Base-by-base conservation (phyloP, 2,329 filamentous ascomycete genomes). In the Diaporthe helianthi region DNA sequence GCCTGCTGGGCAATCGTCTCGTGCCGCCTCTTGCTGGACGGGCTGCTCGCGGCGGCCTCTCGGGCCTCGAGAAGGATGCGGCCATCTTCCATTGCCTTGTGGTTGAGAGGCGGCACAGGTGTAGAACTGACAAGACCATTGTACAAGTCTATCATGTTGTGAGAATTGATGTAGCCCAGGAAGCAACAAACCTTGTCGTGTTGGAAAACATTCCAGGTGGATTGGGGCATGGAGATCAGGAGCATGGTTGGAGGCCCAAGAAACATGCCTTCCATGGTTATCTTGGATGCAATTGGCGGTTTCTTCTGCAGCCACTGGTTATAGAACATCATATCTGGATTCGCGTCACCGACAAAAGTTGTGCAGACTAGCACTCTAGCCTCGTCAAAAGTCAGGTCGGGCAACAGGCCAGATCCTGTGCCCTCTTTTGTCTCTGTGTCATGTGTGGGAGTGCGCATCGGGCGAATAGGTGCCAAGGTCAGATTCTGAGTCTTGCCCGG, bases 171-270 rank as follows among this genome's bases (percentile, higher is more conserved):
- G 73, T 89, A 88, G 38, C 89, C 89, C 54, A 91, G 76, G 71
- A 89, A 90, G 73, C 86, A 89, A 78, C 89, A 91, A 26, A 90
- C 88, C 74, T 90, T 90, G 72, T 90, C 88, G 71, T 89, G 86
- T 77, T 90, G 86, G 9, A 91, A 86, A 26, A 89, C 83, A 72
- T 86, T 88, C 87, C 88, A 91, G 17, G 91, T 83, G 6, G 84
- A 83, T 69, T 86, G 83, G 4, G 89, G 88, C 86, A 91, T 90
- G 4, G 89, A 90, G 66, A 91, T 88, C 36, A 91, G 80, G 10
- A 91, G 79, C 81, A 90, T 89, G 0, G 89, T 90, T 1, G 89
- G 88, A 0, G 89, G 89, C 0, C 89, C 89, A 22, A 90, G 80
- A 72, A 91, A 91, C 87, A 91, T 90, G 73, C 88, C 89, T 75